Base-by-base conservation (phyloP, 768 basidiomycete genomes). In the Scleroderma bovista region DNA sequence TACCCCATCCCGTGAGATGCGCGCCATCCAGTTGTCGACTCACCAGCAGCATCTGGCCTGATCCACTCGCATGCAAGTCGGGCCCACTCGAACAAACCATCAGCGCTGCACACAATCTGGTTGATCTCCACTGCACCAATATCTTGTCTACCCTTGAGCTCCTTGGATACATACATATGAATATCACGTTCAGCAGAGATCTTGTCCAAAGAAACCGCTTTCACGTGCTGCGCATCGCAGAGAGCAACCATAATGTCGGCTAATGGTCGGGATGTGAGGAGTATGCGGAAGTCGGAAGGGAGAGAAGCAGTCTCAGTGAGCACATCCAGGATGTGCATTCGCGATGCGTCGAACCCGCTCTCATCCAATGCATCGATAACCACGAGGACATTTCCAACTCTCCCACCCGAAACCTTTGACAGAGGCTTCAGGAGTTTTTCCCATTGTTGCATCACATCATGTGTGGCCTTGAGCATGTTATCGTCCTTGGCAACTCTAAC, bases 211-310 rank as follows among this genome's bases (percentile, higher is more conserved):
- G 22, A 41, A 3, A 15, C 15, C 11, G 13, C 10, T 22, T 11
- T 41, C 10, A 41, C 22, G 8, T 15, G 40, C 10, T 0, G 40
- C 9, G 22, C 22, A 4, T 9, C 3, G 3, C 19, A 8, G 20
- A 46, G 52, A 8, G 51, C 51, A 6, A 44, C 36, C 2, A n/a
- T 23, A 22, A 71, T 61, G 33, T 68, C 68, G 2, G 20, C 29
- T 34, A 64, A 62, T 19, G n/a, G n/a, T n/a, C n/a, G n/a, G n/a
- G n/a, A n/a, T n/a, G n/a, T n/a, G n/a, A n/a, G n/a, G n/a, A n/a
- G 66, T 60, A 72, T 59, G 32, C 60, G 67, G 29, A 74, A 75
- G 33, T 72, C 63, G 20, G 73, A 52, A 0, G 74, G 72, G 34
- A 75, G 66, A 41, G 72, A 67, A 1, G 72, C 67, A 1, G 67